Evolutionary conservation across 2,329 filamentous ascomycete genomes (phyloP), one percentile per base, ranked within the genome.

Genomic region (Apiospora saccharicola): DNA sequence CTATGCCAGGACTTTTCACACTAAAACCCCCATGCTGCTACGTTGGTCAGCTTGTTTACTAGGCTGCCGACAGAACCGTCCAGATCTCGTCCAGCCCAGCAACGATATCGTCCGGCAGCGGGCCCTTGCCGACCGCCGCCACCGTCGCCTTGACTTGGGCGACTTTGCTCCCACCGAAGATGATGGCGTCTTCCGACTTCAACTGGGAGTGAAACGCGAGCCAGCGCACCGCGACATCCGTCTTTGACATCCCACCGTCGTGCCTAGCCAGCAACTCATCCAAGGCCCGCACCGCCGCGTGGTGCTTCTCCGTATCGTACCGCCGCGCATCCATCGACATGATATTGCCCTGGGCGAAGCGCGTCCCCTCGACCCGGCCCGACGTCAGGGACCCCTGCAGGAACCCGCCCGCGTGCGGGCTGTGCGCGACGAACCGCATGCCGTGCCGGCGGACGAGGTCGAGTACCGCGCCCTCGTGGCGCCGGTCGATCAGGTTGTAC

Each of bases 171-270:
- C 73, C 73, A 34, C 74, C 74, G 26, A 77, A 53, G 3, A 77
- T 73, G 12, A 77, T 73, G 22, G 41, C 70, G 37, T 77, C 75
- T 12, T 61, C 22, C 3, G 73, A 69, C 4, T 49, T 16, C 24
- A 76, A 71, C 43, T 72, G 26, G 5, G 75, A 76, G 46, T 77
- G 74, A 43, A 71, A 73, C 0, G 71, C 67, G 2, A 74, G 57
- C 75, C 75, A 77, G 30, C 74, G 74, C 43, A 75, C 24, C n/a
- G 73, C 71, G 0, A 69, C 74, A 24, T 75, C 74, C 26, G 72
- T 72, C 64, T 72, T 73, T 1, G 70, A 30, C 53, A 77, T 74
- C 14, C 12, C 43, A 14, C 44, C 6, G 14, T 53, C 57, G 43
- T 53, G n/a, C 24, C 10, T 41, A 1, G 72, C 43, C 4, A 76